A percentile compares a stretch with the other conserved stretches of the same genome.
These are phyloP conservation scores for Pythium oligandrum DNA, from an alignment of 352 stramenopile species.

Conservation along the genomic window DNA sequence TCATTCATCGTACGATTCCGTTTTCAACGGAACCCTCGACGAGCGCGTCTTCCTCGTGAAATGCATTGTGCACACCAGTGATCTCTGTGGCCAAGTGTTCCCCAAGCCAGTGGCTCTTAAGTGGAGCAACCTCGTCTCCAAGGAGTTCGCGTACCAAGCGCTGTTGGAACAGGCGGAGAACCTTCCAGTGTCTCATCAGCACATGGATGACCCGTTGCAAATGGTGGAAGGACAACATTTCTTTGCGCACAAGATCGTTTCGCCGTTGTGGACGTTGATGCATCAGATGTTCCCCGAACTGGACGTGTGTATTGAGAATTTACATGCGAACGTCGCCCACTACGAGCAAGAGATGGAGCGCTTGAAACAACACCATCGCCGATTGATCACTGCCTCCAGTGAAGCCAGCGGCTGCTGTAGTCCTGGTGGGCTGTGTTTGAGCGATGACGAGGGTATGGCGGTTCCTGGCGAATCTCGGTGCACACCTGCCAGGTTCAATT, in stretches of 20 bases:
- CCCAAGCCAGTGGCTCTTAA: slow-evolving; percentile 85
- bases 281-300: slow-evolving; percentile 73
- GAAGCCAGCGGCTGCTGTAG: slow-evolving; percentile 7
- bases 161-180: slow-evolving; percentile 78
- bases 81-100: slow-evolving; percentile 84
- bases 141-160: slow-evolving; percentile 87
- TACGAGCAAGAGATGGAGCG: slow-evolving; percentile 77
- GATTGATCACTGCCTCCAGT: not conserved
- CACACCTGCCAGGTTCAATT: slow-evolving; percentile 82
- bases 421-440: too few relatives aligned
- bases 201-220: slow-evolving; percentile 74
- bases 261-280: slow-evolving; percentile 72
- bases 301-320: slow-evolving; percentile 56
- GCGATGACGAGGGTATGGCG: slow-evolving; percentile 59
- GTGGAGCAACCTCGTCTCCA: slow-evolving; percentile 89
- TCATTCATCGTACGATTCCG: slow-evolving; percentile 29
- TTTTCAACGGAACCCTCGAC: slow-evolving; percentile 61
- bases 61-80: slow-evolving; percentile 81
- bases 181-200: slow-evolving; percentile 74
- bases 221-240: slow-evolving; percentile 87
- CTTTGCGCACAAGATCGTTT: slow-evolving; percentile 81
- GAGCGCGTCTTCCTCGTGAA: slow-evolving; percentile 85
- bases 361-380: slow-evolving; percentile 25
- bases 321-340: slow-evolving; percentile 71
- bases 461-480: slow-evolving; percentile 66